Conservation (phyloP, 306 rosid genomes). For the Inga laurina region DNA sequence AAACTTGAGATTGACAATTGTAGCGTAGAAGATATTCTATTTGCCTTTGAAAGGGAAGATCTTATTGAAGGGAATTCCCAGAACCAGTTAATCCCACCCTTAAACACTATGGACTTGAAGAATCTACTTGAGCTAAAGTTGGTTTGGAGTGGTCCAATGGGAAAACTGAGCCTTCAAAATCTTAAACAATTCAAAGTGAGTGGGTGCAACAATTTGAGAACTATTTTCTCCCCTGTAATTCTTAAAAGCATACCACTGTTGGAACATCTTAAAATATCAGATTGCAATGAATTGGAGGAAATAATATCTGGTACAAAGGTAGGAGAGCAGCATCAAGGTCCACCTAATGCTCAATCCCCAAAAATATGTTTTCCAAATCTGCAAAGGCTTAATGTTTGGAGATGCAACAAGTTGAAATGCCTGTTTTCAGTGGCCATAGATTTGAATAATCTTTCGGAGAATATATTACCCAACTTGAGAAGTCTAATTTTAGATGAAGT, state of each 20-base stretch:
- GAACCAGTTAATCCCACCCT: not conserved
- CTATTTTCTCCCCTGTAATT: not conserved
- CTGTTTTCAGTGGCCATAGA: not conserved
- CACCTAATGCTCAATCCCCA: not conserved
- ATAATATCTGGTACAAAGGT: not conserved
- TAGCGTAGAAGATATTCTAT: not conserved
- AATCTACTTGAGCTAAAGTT: not conserved
- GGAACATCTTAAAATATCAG: not conserved
- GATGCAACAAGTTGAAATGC: not conserved
- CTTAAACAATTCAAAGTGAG: not conserved
- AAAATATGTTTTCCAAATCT: not conserved
- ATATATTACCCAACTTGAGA: not conserved
- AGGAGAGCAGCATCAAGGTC: not conserved
- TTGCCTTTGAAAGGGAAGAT: not conserved
- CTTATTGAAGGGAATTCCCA: not conserved
- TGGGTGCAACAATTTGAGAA: not conserved
- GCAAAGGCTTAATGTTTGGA: not conserved
- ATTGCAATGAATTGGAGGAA: not conserved
- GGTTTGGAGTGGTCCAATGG: not conserved
- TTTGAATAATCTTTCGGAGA: not conserved
- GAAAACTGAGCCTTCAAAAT: not conserved
- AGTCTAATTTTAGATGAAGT: not conserved
- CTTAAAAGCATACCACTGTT: not conserved
- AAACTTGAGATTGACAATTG: not conserved
- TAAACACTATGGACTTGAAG: not conserved